phyloP scores from a whole-genome alignment of 202 grass and related monocot species.

The Digitaria exilis region DNA sequence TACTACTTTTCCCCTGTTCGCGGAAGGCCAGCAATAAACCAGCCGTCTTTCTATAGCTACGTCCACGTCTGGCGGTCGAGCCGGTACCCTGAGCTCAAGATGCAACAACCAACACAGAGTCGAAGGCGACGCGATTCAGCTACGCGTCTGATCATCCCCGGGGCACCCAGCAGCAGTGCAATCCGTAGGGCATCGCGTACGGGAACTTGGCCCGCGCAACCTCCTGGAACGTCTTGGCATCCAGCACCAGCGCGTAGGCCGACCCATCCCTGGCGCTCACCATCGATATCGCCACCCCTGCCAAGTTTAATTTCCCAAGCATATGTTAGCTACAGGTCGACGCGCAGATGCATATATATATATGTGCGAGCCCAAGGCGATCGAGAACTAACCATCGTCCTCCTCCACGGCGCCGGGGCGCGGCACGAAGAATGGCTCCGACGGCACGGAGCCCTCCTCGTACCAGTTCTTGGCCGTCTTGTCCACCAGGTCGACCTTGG shows the following conservation, averaged over 20 bases:
- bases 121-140: not conserved
- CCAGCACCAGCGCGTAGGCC: constrained; percentile 81
- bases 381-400: constrained; percentile 72
- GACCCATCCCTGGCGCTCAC: constrained; percentile 86
- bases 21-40: not conserved
- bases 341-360: not conserved
- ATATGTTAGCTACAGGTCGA: not conserved
- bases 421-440: constrained; percentile 88
- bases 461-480: constrained; percentile 93
- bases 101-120: not conserved
- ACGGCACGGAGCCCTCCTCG: constrained; percentile 86
- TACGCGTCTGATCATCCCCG: constrained; percentile 38
- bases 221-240: constrained; percentile 79
- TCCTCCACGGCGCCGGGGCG: constrained; percentile 78
- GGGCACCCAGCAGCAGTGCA: constrained; percentile 99
- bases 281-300: constrained; percentile 90
- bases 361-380: not conserved
- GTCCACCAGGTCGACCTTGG: constrained; percentile 84
- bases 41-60: not conserved
- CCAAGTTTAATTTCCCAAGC: not conserved
- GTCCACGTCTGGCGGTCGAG: not conserved
- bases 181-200: constrained; percentile 91
- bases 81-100: not conserved
- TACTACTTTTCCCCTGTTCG: not conserved
- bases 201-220: constrained; percentile 87